Base-by-base conservation (phyloP, 257 asterid genomes). In the Forsythia viridissima region DNA sequence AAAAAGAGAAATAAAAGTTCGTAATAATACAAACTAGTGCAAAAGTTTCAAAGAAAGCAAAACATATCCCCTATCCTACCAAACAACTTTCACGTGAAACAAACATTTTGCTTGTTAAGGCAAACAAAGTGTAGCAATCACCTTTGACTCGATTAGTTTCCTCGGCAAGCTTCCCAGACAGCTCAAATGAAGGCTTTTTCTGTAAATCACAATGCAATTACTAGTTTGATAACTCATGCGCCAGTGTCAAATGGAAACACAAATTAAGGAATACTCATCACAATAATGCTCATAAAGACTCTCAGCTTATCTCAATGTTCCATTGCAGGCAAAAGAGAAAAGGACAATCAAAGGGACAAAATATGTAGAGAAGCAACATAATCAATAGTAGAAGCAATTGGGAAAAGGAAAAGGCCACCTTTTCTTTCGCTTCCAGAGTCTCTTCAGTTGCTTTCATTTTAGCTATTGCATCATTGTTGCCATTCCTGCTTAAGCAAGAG, bases 101-200 rank as follows among this genome's bases (percentile, higher is more conserved):
- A 18, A 79, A 55, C 24, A 70, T 43, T 55, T 52, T 72, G 30
- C 69, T 68, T 69, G 41, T 77, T 15, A 42, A 41, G 44, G 30
- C 57, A 70, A 73, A n/a, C 66, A 46, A 5, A 82, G 78, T 63
- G 65, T 21, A 51, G 44, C 57, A 55, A 70, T 86, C 78, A 96
- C 99, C 98, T 92, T 91, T 92, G 24, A 88, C 88, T 76, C 97
- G 88, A 84, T 96, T 96, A 80, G 99, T 96, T 86, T 96, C 99
- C 11, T 90, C 98, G 37, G 99, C 99, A 85, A 96, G 98, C 86
- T 96, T 96, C 77, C 99, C 99, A 77, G 98, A 96, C 76, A 96
- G 91, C 93, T 93, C 99, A 87, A 96, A 96, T 21, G 97, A 93
- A 77, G 99, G 99, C 77, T 93, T 92, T 81, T 90, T 90, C 98